Conservation (phyloP, 2,329 filamentous ascomycete species). For the Claviceps sp. region DNA sequence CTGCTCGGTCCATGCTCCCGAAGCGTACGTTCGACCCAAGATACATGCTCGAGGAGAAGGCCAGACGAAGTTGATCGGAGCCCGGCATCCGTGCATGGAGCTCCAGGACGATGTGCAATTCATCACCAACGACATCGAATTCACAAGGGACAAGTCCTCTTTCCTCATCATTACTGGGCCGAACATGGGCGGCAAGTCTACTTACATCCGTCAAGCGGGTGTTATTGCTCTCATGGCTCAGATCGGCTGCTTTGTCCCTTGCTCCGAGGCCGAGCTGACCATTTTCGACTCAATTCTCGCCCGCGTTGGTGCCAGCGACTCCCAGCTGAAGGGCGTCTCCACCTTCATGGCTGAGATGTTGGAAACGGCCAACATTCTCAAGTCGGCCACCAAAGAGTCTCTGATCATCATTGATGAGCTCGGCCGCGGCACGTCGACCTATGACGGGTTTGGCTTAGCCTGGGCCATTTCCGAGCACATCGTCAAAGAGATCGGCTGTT, state of each 20-base stretch:
- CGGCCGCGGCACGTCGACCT: slow-evolving; percentile 90
- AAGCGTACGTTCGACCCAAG: slow-evolving; percentile 78
- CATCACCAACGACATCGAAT: slow-evolving; percentile 90
- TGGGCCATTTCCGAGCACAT: slow-evolving; percentile 99
- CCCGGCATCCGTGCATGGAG: slow-evolving; percentile 93
- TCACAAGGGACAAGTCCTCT: slow-evolving; percentile 65
- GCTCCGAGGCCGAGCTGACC: slow-evolving; percentile 75
- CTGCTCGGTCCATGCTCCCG: slow-evolving; percentile 82
- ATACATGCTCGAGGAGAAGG: slow-evolving; percentile 82
- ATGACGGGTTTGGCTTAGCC: slow-evolving; percentile 95
- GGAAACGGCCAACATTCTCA: slow-evolving; percentile 95
- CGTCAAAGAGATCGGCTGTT: slow-evolving; percentile 85
- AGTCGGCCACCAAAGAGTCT: slow-evolving; percentile 86
- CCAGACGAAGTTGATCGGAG: slow-evolving; percentile 80
- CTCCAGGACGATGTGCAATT: slow-evolving; percentile 98
- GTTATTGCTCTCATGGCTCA: slow-evolving; percentile 97
- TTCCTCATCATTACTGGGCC: slow-evolving; percentile 96
- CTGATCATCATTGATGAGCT: slow-evolving; percentile 98
- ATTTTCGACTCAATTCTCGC: slow-evolving; percentile 97
- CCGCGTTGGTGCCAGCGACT: slow-evolving; percentile 88
- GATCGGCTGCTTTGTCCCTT: slow-evolving; percentile 91
- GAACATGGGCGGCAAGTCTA: slow-evolving; percentile 98
- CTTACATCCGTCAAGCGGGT: slow-evolving; percentile 93
- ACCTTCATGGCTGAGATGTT: slow-evolving; percentile 99
- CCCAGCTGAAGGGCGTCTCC: slow-evolving; percentile 91